Conservation (phyloP, 106 monocot genomes). For the Ottelia alismoides region DNA sequence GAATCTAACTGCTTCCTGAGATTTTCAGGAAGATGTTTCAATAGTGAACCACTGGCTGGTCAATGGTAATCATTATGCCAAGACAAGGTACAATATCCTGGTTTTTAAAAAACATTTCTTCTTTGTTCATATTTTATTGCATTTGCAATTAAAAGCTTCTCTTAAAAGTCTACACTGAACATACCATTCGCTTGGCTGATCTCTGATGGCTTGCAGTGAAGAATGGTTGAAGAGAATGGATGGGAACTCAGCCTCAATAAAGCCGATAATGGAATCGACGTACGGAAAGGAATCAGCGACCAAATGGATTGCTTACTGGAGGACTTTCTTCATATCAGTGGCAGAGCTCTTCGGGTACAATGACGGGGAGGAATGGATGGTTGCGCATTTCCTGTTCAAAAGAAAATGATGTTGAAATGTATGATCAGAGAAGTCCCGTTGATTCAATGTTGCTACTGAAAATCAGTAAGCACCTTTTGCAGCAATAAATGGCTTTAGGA, state of each 20-base stretch:
- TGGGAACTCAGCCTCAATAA: constrained; percentile 29
- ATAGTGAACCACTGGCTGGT: constrained; percentile 92
- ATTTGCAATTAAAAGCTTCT: too few species aligned
- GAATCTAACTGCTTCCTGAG: too few species aligned
- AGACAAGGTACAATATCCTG: constrained; percentile 51
- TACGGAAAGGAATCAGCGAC: constrained; percentile 84
- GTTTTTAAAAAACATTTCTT: background rate
- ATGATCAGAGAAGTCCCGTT: too few species aligned
- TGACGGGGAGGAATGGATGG: constrained; percentile 99
- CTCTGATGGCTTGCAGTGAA: constrained; percentile 41
- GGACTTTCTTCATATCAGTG: constrained; percentile 92
- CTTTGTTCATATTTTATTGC: background rate
- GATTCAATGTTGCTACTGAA: too few species aligned
- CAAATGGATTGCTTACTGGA: constrained; percentile 93
- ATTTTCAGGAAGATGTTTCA: constrained; percentile 81
- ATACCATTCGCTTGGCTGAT: too few species aligned
- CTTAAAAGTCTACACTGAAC: too few species aligned
- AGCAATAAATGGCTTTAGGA: too few species aligned
- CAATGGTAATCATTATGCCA: constrained; percentile 75
- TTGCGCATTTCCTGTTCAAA: constrained; percentile 63
- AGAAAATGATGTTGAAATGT: constrained; percentile 22
- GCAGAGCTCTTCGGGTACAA: constrained; percentile 91
- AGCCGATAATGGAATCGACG: constrained; percentile 76
- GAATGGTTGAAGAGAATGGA: constrained; percentile 97
- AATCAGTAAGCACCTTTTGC: too few species aligned